These are phyloP conservation scores for Camelina hispida DNA, from an alignment of 345 rosid species.

Conservation along the genomic window DNA sequence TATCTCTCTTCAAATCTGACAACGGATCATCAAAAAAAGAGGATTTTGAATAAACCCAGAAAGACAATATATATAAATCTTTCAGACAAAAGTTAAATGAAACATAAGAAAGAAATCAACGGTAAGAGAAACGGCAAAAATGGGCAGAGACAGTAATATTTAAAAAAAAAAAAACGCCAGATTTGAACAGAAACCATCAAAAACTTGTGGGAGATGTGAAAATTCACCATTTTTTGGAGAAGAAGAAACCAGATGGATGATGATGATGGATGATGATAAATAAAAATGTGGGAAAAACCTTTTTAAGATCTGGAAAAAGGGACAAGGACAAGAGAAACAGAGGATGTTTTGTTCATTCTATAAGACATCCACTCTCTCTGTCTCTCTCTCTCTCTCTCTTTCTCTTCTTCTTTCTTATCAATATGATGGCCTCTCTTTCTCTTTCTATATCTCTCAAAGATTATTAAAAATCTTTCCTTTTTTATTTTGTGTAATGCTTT, in stretches of 20 bases:
- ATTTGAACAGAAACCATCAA: conserved; percentile 22
- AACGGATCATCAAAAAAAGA: conserved; percentile 54
- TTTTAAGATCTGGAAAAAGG: conserved; percentile 73
- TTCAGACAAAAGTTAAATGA: conserved; percentile 11
- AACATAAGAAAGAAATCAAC: conserved; percentile 12
- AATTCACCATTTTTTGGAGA: conserved; percentile 58
- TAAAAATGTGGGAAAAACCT: conserved; percentile 52
- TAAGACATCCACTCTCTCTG: conserved; percentile 43
- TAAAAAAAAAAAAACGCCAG: conserved; percentile 1
- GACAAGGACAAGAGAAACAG: conserved; percentile 59
- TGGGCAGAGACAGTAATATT: conserved; percentile 19
- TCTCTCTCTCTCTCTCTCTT: conserved; percentile 41
- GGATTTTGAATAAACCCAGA: not conserved
- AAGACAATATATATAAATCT: conserved; percentile 7
- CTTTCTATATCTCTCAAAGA: conserved; percentile 45
- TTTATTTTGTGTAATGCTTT: conserved; percentile 45
- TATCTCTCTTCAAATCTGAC: conserved; percentile 60
- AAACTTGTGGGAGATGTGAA: conserved; percentile 23
- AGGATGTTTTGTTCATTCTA: conserved; percentile 61
- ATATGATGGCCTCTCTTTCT: conserved; percentile 41
- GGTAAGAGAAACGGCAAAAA: conserved; percentile 46
- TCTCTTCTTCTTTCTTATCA: conserved; percentile 41
- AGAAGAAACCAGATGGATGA: conserved; percentile 55
- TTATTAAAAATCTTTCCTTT: conserved; percentile 63
- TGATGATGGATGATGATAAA: conserved; percentile 46